These are phyloP conservation scores for Ophiostoma australiae DNA, from an alignment of 2,329 filamentous ascomycete species.

Conservation along the genomic window DNA sequence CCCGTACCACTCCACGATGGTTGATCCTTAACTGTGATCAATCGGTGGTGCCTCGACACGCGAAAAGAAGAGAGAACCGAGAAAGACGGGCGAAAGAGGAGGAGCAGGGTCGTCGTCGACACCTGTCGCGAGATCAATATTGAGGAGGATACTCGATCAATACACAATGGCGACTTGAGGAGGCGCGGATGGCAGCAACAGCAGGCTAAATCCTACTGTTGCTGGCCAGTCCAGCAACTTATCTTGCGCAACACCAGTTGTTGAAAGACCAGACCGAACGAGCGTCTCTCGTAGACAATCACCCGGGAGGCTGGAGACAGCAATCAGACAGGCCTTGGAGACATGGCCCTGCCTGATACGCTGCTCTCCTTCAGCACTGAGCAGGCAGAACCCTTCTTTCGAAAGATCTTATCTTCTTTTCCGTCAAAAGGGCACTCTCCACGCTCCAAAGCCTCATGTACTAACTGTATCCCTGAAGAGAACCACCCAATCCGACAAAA, in stretches of 20 bases:
- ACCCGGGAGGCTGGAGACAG: conserved; percentile 52
- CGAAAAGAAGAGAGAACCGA: conserved; percentile 26
- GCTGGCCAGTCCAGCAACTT: conserved; percentile 3
- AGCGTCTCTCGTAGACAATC: conserved; percentile 18
- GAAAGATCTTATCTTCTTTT: conserved; percentile 26
- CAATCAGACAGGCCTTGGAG: conserved; percentile 45
- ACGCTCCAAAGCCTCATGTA: conserved; percentile 58
- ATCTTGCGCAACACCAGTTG: conserved; percentile 10
- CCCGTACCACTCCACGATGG: conserved; percentile 28
- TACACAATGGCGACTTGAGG: conserved; percentile 10
- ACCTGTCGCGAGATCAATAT: not conserved
- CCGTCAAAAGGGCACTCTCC: conserved; percentile 60
- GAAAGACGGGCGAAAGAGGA: conserved; percentile 16
- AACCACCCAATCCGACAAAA: conserved; percentile 64
- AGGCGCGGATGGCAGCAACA: not conserved
- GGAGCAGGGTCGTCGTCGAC: not conserved
- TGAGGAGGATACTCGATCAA: not conserved
- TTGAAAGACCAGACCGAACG: conserved; percentile 17
- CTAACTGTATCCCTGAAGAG: conserved; percentile 47
- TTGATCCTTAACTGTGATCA: conserved; percentile 24
- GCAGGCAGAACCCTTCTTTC: conserved; percentile 64
- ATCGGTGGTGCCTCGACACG: conserved; percentile 24
- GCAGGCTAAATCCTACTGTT: not conserved
- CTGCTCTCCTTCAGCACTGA: conserved; percentile 59
- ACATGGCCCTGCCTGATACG: conserved; percentile 47